Percentiles rank a stretch among this genome's conserved stretches.
phyloP scores from a whole-genome alignment of 345 rosid genomes.

The Raphanus raphanistrum region DNA sequence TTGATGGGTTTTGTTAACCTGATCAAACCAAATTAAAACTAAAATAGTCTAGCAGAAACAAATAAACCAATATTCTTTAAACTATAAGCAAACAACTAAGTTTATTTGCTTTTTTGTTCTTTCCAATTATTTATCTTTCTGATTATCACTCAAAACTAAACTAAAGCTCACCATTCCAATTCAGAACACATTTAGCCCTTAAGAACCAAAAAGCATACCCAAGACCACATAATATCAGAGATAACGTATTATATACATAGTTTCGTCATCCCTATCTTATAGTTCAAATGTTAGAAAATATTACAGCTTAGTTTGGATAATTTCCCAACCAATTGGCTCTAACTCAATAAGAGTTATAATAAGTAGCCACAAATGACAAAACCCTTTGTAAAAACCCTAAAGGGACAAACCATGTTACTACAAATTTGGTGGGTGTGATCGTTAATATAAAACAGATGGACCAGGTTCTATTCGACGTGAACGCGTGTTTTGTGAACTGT shows the following conservation, averaged over 20 bases:
- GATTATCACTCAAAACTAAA: background rate
- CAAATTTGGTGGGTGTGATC: constrained; percentile 34
- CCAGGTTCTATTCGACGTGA: constrained; percentile 23
- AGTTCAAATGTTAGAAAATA: background rate
- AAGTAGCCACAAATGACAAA: constrained; percentile 19
- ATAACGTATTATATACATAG: background rate
- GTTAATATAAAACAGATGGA: constrained; percentile 14
- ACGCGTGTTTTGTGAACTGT: constrained; percentile 30
- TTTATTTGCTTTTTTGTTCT: background rate
- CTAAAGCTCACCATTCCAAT: background rate
- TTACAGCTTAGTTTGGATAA: constrained; percentile 2
- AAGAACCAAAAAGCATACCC: background rate
- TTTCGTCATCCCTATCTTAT: background rate
- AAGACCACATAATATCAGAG: background rate
- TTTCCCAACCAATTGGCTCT: constrained; percentile 38
- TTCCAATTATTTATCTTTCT: background rate
- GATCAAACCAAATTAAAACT: background rate
- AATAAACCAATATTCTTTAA: background rate
- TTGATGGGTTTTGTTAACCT: background rate
- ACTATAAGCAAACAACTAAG: background rate
- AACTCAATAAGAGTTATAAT: constrained; percentile 16
- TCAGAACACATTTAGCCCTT: background rate
- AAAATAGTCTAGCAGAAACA: background rate
- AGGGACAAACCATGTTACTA: constrained; percentile 33
- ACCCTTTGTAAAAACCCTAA: background rate